Evolutionary conservation across 768 basidiomycete species (phyloP), one percentile per base, ranked within the genome.

Genomic region (Rhizopogon vesiculosus): DNA sequence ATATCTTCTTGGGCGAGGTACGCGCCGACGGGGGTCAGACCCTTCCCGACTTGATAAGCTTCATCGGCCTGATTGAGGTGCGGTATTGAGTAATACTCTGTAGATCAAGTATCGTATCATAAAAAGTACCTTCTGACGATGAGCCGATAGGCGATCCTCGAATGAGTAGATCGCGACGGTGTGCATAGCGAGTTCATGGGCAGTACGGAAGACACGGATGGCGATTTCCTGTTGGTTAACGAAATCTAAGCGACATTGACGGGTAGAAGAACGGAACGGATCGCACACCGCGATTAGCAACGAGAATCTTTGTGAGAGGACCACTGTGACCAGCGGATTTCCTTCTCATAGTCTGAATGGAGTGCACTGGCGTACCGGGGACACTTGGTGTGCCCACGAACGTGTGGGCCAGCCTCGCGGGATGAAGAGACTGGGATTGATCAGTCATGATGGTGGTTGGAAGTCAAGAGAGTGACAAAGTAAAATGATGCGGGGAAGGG

Each of bases 1-100:
- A 99, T 98, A 66, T 97, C 94, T 64, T 98, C 93, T 70, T 98
- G 95, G 2, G 95, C 88, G 60, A 99, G 89, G 72, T 99, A 99
- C 9, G 97, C 97, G 16, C 79, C 97, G 41, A 99, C 97, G 33
- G 97, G 97, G 13, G 95, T 94, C 50, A 98, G 73, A 8, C 97
- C 97, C 65, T 91, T 93, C 54, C 97, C 97, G 60, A 98, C 97
- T 74, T 93, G 90, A 73, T 99, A 99, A 1, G 95, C 94, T 74
- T 99, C 97, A 72, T 99, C 97, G 59, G 94, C 92, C 93, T 95
- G 42, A 46, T 41, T 46, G 52, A 22, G 18, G 28, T 35, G 38
- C 22, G 56, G 64, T 35, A 65, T 59, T 39, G 39, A 51, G 55
- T 12, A 40, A 45, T 28, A 45, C 78, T 77, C 62, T 79, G 45